These are phyloP conservation scores for Thalassiosira profunda DNA, from an alignment of 108 stramenopile genomes.

Conservation along the genomic window DNA sequence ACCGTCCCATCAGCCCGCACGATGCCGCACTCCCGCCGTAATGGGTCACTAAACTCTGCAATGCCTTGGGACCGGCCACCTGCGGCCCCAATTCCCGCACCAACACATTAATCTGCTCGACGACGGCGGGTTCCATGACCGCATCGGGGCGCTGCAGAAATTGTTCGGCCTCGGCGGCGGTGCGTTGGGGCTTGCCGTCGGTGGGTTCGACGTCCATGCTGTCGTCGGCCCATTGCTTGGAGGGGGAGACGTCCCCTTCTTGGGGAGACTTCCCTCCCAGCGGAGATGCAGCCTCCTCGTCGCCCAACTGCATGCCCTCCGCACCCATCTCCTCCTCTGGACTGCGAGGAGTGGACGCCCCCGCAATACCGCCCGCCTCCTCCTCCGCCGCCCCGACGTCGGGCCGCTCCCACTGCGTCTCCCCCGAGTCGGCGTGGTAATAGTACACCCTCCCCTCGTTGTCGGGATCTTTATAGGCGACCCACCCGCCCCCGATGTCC, in stretches of 20 bases:
- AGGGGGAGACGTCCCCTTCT: not conserved
- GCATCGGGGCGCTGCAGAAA: constrained; percentile 75
- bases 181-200: too few species aligned
- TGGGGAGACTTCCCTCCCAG: too few species aligned
- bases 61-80: constrained; percentile 65
- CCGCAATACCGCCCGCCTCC: not conserved
- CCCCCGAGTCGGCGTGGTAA: constrained; percentile 29
- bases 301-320: too few species aligned
- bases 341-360: too few species aligned
- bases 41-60: constrained; percentile 64
- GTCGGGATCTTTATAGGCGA: constrained; percentile 53
- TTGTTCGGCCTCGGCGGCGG: constrained; percentile 50
- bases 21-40: constrained; percentile 75
- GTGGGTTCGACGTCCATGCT: constrained; percentile 20
- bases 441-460: constrained; percentile 41
- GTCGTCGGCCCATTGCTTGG: not conserved
- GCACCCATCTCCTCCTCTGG: too few species aligned
- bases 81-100: constrained; percentile 45
- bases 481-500: constrained; percentile 35
- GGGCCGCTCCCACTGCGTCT: constrained; percentile 31
- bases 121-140: constrained; percentile 65
- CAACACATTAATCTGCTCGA: constrained; percentile 27
- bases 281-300: too few species aligned
- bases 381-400: not conserved
- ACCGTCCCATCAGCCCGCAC: constrained; percentile 77